A percentile compares a stretch with the other conserved stretches of the same genome.
Conservation (phyloP, 495 filamentous ascomycete species). For the Aspergillus affinis region DNA sequence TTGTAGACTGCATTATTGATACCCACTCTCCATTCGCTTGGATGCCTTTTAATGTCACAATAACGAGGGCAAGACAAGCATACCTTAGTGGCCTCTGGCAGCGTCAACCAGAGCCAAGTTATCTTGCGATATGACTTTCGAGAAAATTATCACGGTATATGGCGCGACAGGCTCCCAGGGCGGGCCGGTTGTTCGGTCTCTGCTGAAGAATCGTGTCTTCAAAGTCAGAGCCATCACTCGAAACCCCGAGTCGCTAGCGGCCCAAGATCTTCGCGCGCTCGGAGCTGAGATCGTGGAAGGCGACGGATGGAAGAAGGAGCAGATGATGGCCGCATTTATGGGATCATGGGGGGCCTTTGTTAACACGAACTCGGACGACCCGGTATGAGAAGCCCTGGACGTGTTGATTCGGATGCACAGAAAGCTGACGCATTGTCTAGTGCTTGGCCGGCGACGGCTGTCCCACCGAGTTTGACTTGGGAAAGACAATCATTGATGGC, state of each 20-base stretch:
- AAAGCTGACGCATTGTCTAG: not conserved
- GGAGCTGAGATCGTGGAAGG: constrained; percentile 50
- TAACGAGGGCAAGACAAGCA: too few relatives aligned
- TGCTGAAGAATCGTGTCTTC: constrained; percentile 35
- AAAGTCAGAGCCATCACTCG: constrained; percentile 41
- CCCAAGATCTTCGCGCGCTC: constrained; percentile 31
- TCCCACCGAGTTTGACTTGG: constrained; percentile 29
- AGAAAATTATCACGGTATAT: constrained; percentile 23
- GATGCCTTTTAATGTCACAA: too few relatives aligned
- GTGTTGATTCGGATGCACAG: not conserved
- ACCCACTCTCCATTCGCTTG: too few relatives aligned
- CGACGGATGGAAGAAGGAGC: constrained; percentile 34
- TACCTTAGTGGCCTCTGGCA: too few relatives aligned
- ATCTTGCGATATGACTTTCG: too few relatives aligned
- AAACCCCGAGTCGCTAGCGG: constrained; percentile 37
- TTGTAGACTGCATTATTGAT: too few relatives aligned
- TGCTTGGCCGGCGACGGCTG: constrained; percentile 17
- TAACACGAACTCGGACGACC: constrained; percentile 37
- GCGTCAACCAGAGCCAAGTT: too few relatives aligned
- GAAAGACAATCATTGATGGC: constrained; percentile 29
- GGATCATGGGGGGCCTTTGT: constrained; percentile 31
- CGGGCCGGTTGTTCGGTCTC: constrained; percentile 36
- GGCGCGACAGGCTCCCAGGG: constrained; percentile 43
- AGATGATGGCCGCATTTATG: constrained; percentile 24
- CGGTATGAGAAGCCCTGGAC: constrained; percentile 5